phyloP scores from a whole-genome alignment of 768 basidiomycete genomes.

The Leccinum uliginosum region DNA sequence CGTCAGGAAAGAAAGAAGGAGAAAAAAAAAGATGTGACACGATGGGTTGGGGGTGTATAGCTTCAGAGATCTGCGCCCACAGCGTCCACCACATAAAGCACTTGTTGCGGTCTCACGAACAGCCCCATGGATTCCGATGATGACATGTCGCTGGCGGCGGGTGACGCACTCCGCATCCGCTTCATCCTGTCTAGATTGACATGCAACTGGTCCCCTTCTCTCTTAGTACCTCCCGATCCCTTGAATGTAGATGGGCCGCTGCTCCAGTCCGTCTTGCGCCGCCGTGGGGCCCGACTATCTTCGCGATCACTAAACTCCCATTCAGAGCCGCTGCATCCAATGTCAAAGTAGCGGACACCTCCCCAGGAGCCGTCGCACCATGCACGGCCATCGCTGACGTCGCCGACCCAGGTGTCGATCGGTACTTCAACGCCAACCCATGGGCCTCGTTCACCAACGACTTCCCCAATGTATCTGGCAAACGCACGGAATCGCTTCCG shows the following conservation, averaged over 20 bases:
- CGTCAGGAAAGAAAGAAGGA: slow-evolving; percentile 1
- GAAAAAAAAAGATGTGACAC: neutral
- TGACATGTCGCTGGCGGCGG: slow-evolving; percentile 56
- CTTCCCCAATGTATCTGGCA: slow-evolving; percentile 85
- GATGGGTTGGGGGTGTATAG: neutral
- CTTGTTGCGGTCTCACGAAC: slow-evolving; percentile 83
- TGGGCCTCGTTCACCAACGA: slow-evolving; percentile 73
- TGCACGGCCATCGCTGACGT: slow-evolving; percentile 55
- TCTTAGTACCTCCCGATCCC: slow-evolving; percentile 37
- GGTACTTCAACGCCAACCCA: slow-evolving; percentile 94
- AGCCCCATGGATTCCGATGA: slow-evolving; percentile 63
- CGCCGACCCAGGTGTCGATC: slow-evolving; percentile 47
- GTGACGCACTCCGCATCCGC: slow-evolving; percentile 64
- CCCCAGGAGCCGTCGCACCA: slow-evolving; percentile 87
- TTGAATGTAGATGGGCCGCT: slow-evolving; percentile 35
- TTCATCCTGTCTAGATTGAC: slow-evolving; percentile 42
- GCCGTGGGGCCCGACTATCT: slow-evolving; percentile 25
- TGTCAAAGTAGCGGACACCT: slow-evolving; percentile 81
- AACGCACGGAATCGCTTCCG: slow-evolving; percentile 81
- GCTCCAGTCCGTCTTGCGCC: slow-evolving; percentile 23
- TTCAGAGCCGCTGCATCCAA: slow-evolving; percentile 51
- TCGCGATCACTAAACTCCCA: slow-evolving; percentile 60
- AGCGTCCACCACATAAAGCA: slow-evolving; percentile 83
- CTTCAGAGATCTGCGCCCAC: slow-evolving; percentile 59
- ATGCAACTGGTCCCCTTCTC: slow-evolving; percentile 53